Evolutionary conservation across 108 stramenopile species (phyloP).

Genomic region (Schizochytrium sp.): DNA sequence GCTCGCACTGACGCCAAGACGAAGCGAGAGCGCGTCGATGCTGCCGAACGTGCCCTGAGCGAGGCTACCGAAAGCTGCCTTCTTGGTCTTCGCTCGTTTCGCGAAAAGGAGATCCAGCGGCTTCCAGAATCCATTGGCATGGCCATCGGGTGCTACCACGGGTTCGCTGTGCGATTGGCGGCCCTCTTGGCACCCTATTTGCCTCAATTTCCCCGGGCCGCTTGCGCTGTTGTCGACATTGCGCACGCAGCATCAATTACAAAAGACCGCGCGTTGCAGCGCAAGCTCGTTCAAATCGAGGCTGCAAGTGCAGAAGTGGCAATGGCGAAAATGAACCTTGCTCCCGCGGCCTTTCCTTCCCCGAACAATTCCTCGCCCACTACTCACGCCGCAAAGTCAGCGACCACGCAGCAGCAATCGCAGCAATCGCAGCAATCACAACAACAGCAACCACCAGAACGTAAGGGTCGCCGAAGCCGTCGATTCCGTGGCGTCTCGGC

Average conservation of each 20-base stretch:
- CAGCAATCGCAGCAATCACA: background rate
- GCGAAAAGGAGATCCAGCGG: background rate
- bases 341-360: background rate
- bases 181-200: background rate
- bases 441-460: too few species aligned
- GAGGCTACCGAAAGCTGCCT: background rate
- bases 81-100: background rate
- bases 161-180: background rate
- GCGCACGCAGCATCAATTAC: background rate
- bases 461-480: too few species aligned
- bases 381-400: background rate
- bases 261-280: background rate
- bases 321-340: background rate
- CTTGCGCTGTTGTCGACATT: constrained; percentile 8
- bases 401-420: background rate
- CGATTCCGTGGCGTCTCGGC: too few species aligned
- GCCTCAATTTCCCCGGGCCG: background rate
- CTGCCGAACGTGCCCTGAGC: background rate
- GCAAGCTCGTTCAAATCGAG: background rate
- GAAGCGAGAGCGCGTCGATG: background rate
- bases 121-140: background rate
- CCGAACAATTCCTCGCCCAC: background rate
- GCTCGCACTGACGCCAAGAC: background rate
- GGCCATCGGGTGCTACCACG: background rate
- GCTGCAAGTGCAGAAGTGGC: background rate